Evolutionary conservation across 768 basidiomycete genomes (phyloP).

Genomic region (Phylloporus sp.): DNA sequence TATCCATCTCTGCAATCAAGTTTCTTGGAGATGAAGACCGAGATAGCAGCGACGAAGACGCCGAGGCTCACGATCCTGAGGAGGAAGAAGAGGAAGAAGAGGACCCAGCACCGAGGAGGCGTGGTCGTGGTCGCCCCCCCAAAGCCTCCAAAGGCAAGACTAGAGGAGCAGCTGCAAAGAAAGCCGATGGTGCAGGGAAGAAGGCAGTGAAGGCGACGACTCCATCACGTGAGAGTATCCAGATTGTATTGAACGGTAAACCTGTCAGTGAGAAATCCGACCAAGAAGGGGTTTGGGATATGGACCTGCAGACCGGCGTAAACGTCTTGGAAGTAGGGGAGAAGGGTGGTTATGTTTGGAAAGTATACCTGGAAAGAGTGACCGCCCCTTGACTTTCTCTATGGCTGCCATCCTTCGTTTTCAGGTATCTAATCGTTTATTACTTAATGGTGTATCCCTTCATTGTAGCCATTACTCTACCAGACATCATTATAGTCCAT

Average conservation of each 20-base stretch:
- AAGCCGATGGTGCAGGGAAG: conserved; percentile 36
- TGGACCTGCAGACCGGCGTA: conserved; percentile 53
- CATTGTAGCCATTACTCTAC: conserved; percentile 26
- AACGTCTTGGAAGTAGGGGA: conserved; percentile 73
- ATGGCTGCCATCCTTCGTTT: conserved; percentile 5
- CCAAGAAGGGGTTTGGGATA: conserved; percentile 54
- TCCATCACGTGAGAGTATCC: conserved; percentile 44
- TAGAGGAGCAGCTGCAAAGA: conserved; percentile 31
- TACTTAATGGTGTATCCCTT: conserved; percentile 31
- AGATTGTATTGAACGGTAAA: conserved; percentile 62
- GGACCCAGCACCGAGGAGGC: conserved; percentile 37
- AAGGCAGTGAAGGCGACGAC: conserved; percentile 41
- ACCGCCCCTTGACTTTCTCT: conserved; percentile 17
- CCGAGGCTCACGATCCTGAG: conserved; percentile 41
- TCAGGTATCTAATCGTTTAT: conserved; percentile 28
- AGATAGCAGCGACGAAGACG: conserved; percentile 55
- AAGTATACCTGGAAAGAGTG: conserved; percentile 57
- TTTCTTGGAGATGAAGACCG: conserved; percentile 58
- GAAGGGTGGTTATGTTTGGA: conserved; percentile 66
- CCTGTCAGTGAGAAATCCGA: conserved; percentile 44
- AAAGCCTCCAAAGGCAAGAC: conserved; percentile 33
- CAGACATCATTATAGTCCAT: conserved; percentile 14
- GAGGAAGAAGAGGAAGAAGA: conserved; percentile 37
- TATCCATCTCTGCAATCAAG: conserved; percentile 51
- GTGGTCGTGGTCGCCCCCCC: conserved; percentile 37